These are phyloP conservation scores for Polyporus tsugae DNA, from an alignment of 1,284 basidiomycete species.

Conservation along the genomic window DNA sequence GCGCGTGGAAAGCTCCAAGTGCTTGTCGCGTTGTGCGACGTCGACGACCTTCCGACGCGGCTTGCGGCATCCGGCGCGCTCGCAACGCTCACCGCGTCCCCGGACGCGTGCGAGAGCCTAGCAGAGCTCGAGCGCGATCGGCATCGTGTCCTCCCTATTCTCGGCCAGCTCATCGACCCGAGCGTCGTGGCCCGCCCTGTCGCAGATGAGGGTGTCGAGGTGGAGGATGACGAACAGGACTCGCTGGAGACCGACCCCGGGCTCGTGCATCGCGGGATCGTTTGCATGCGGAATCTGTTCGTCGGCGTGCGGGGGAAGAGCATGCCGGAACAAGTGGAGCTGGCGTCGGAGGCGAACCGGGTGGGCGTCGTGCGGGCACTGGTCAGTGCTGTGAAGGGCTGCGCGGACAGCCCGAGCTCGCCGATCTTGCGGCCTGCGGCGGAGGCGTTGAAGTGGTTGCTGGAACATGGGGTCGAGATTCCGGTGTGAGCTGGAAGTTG, in stretches of 20 bases:
- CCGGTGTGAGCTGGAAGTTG: slow-evolving; percentile 15
- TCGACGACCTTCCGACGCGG: slow-evolving; percentile 84
- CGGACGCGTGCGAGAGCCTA: slow-evolving; percentile 66
- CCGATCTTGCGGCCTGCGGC: slow-evolving; percentile 52
- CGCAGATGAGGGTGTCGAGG: slow-evolving; percentile 44
- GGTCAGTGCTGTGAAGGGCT: slow-evolving; percentile 55
- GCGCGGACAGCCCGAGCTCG: slow-evolving; percentile 39
- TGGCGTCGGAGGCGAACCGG: slow-evolving; percentile 58
- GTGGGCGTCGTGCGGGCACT: slow-evolving; percentile 58
- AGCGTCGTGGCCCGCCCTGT: slow-evolving; percentile 43
- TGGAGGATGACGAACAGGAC: slow-evolving; percentile 33
- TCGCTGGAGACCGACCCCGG: slow-evolving; percentile 56
- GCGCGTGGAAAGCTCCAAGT: slow-evolving; percentile 79
- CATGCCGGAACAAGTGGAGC: slow-evolving; percentile 44
- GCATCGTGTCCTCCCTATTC: slow-evolving; percentile 64
- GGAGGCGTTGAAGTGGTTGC: slow-evolving; percentile 54
- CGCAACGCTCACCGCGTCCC: slow-evolving; percentile 77
- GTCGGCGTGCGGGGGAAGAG: slow-evolving; percentile 48
- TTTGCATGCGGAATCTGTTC: slow-evolving; percentile 75
- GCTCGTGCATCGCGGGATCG: slow-evolving; percentile 78
- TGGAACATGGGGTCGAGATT: slow-evolving; percentile 41
- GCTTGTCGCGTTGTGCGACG: slow-evolving; percentile 84
- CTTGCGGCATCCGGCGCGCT: slow-evolving; percentile 88
- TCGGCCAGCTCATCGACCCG: slow-evolving; percentile 73
- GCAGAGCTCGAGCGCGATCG: slow-evolving; percentile 69